Percentiles rank a stretch among this genome's conserved stretches.
Conservation (phyloP, 164 flowering plant species). For the Protea cynaroides region DNA sequence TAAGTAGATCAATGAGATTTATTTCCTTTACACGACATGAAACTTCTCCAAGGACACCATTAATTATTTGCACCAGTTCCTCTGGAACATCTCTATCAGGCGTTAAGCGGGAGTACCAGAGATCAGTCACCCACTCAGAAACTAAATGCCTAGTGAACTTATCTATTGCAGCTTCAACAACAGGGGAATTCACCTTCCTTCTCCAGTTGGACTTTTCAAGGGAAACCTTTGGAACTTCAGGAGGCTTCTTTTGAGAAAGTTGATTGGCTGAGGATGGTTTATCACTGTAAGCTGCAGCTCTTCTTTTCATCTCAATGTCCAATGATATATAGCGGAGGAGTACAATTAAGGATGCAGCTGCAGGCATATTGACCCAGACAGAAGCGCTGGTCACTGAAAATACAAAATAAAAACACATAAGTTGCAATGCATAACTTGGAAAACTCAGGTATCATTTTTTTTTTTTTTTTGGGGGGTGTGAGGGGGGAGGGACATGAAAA, state of each 20-base stretch:
- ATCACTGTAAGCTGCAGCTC: constrained; percentile 55
- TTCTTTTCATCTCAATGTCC: constrained; percentile 74
- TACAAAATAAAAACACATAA: constrained; percentile 5
- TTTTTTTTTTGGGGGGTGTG: no score
- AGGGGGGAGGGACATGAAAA: no score
- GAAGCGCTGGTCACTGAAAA: constrained; percentile 92
- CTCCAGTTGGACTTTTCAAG: constrained; percentile 61
- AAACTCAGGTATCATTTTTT: no score
- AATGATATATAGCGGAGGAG: constrained; percentile 70
- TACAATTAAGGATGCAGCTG: constrained; percentile 51
- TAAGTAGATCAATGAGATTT: constrained; percentile 85
- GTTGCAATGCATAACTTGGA: no score
- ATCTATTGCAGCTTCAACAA: constrained; percentile 90
- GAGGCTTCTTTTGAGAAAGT: constrained; percentile 35
- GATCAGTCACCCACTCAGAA: constrained; percentile 93
- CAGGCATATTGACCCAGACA: constrained; percentile 88
- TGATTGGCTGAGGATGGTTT: constrained; percentile 27
- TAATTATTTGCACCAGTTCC: constrained; percentile 74
- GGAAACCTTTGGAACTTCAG: constrained; percentile 27
- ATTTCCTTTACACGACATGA: constrained; percentile 75
- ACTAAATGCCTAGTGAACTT: constrained; percentile 78
- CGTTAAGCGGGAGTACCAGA: constrained; percentile 90
- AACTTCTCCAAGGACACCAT: constrained; percentile 81
- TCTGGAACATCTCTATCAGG: constrained; percentile 94
- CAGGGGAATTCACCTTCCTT: constrained; percentile 82